phyloP scores from a whole-genome alignment of 202 grass and related monocot genomes.

The Bolboschoenoplectus hybrid region DNA sequence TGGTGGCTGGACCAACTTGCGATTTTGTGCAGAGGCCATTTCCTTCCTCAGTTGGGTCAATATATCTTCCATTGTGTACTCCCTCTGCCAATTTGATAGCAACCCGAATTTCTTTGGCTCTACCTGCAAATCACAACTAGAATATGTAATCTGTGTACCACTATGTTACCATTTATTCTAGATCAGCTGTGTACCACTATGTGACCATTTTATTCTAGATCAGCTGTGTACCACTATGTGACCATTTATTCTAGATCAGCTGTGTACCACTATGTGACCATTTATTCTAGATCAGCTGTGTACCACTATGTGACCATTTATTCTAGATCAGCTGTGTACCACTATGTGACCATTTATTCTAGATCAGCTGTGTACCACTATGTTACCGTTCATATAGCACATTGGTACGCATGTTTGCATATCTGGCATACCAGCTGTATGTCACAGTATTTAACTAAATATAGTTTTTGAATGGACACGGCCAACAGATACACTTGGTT shows the following conservation, averaged over 20 bases:
- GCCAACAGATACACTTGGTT: background rate
- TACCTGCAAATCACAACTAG: slow-evolving; percentile 45
- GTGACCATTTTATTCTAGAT: background rate
- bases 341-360: background rate
- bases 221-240: background rate
- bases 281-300: background rate
- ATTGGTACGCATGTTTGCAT: background rate
- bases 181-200: background rate
- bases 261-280: background rate
- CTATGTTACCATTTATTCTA: background rate
- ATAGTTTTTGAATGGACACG: background rate
- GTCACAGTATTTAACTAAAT: background rate
- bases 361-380: background rate
- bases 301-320: no score
- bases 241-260: no score
- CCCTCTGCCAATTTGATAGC: slow-evolving; percentile 67
- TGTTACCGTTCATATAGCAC: background rate
- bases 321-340: background rate
- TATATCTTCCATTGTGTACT: slow-evolving; percentile 65
- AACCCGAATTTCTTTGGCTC: slow-evolving; percentile 67
- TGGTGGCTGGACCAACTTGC: slow-evolving; percentile 72
- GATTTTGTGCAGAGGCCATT: slow-evolving; percentile 52
- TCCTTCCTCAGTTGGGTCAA: slow-evolving; percentile 69
- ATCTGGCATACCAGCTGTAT: background rate
- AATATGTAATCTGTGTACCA: background rate